Evolutionary conservation across 306 rosid genomes (phyloP).

Genomic region (Rosa chinensis): DNA sequence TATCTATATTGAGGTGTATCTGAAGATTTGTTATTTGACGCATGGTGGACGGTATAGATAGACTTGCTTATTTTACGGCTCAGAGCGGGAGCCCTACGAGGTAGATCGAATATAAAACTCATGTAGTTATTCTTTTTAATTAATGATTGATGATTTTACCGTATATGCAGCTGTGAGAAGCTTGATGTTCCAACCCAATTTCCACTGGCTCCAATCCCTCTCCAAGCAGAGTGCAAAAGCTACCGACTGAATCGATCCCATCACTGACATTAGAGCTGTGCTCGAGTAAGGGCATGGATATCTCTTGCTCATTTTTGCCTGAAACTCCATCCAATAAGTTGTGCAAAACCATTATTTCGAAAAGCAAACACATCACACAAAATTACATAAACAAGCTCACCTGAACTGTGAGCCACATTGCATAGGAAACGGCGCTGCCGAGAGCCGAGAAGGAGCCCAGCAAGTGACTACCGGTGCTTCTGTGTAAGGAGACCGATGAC

Average conservation of each 20-base stretch:
- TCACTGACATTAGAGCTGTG: conserved; percentile 49
- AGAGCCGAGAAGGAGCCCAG: conserved; percentile 26
- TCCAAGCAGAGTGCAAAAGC: background rate
- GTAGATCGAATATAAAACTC: no score
- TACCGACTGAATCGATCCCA: conserved; percentile 41
- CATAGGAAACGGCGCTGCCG: conserved; percentile 15
- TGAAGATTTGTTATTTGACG: no score
- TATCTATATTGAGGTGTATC: no score
- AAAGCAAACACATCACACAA: background rate
- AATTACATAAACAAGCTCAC: background rate
- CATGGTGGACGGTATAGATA: no score
- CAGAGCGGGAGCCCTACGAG: no score
- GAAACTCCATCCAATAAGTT: background rate
- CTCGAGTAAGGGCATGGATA: conserved; percentile 46
- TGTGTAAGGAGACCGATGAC: background rate
- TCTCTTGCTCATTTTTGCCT: conserved; percentile 58
- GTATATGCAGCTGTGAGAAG: background rate
- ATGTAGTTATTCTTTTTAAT: no score
- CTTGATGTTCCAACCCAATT: background rate
- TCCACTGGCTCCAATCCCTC: background rate
- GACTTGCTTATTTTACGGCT: no score
- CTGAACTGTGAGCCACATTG: conserved; percentile 38
- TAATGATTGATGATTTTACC: background rate
- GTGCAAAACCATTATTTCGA: background rate
- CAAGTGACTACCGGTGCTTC: background rate